Conservation (phyloP, 176 grass and related monocot species). For the Tillandsia leiboldiana region DNA sequence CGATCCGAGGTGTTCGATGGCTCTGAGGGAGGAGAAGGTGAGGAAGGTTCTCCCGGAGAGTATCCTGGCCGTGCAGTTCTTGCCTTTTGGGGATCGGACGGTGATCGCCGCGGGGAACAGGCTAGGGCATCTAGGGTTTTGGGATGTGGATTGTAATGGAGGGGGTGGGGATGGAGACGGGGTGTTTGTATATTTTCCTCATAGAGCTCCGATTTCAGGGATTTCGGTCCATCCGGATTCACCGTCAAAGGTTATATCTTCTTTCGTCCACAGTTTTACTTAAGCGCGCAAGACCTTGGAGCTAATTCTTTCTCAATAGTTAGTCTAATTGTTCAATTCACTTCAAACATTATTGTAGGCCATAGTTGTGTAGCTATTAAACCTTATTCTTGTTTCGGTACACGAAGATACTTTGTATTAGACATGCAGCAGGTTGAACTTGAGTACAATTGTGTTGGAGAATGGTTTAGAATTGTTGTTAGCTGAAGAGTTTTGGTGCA, state of each 20-base stretch:
- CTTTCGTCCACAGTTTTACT: not conserved
- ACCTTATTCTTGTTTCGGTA: not conserved
- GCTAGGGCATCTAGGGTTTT: slow-evolving; percentile 62
- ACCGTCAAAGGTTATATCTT: slow-evolving; percentile 37
- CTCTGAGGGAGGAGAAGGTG: slow-evolving; percentile 35
- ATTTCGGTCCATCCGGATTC: slow-evolving; percentile 41
- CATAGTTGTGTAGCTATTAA: not conserved
- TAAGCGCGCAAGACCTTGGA: not conserved
- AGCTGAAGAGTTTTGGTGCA: not conserved
- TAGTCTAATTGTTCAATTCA: not conserved
- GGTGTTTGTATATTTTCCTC: slow-evolving; percentile 58
- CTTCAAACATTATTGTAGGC: not conserved
- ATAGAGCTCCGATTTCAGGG: slow-evolving; percentile 37
- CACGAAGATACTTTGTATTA: not conserved
- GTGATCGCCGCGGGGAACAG: slow-evolving; percentile 48
- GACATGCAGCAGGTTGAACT: not conserved
- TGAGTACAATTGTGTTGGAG: not conserved
- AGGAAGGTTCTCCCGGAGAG: slow-evolving; percentile 36
- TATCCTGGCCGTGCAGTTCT: slow-evolving; percentile 40
- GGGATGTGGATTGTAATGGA: slow-evolving; percentile 41
- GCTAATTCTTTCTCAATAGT: not conserved
- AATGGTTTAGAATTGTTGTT: not conserved
- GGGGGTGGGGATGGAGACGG: slow-evolving; percentile 26
- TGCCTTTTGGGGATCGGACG: slow-evolving; percentile 44
- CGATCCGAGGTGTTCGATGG: slow-evolving; percentile 32